Percentiles rank a stretch among this genome's conserved stretches.
phyloP scores from a whole-genome alignment of 2,329 filamentous ascomycete genomes.

The Trichoderma lentiforme region DNA sequence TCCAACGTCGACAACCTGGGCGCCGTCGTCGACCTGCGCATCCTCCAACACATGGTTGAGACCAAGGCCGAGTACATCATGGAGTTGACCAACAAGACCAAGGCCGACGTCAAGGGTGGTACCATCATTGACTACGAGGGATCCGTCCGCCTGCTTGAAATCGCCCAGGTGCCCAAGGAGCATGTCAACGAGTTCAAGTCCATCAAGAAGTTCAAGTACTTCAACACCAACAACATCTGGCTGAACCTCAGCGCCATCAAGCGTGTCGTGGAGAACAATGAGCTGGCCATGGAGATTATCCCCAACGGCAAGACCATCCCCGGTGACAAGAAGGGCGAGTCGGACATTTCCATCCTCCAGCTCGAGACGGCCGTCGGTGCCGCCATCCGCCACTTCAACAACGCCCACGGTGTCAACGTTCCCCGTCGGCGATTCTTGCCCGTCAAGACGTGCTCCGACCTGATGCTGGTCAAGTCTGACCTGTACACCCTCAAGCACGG shows the following conservation, averaged over 20 bases:
- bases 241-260: conserved; percentile 97
- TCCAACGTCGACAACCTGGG: conserved; percentile 99
- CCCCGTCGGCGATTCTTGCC: conserved; percentile 96
- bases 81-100: conserved; percentile 99
- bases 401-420: conserved; percentile 98
- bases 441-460: conserved; percentile 99
- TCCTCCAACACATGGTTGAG: conserved; percentile 99
- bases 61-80: conserved; percentile 98
- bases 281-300: conserved; percentile 99
- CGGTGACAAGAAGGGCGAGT: conserved; percentile 99
- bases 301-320: conserved; percentile 98
- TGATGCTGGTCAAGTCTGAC: conserved; percentile 99
- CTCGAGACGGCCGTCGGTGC: conserved; percentile 98
- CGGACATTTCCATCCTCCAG: conserved; percentile 94
- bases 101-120: conserved; percentile 99
- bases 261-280: conserved; percentile 96
- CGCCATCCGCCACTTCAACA: conserved; percentile 97
- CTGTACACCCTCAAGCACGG: conserved; percentile 98
- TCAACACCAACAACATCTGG: conserved; percentile 99
- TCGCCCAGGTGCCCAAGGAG: conserved; percentile 98
- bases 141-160: conserved; percentile 93
- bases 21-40: conserved; percentile 94
- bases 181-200: conserved; percentile 99
- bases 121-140: conserved; percentile 99
- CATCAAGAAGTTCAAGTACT: conserved; percentile 99